Conservation (phyloP, 1,284 basidiomycete genomes). For the Ustilago hordei region DNA sequence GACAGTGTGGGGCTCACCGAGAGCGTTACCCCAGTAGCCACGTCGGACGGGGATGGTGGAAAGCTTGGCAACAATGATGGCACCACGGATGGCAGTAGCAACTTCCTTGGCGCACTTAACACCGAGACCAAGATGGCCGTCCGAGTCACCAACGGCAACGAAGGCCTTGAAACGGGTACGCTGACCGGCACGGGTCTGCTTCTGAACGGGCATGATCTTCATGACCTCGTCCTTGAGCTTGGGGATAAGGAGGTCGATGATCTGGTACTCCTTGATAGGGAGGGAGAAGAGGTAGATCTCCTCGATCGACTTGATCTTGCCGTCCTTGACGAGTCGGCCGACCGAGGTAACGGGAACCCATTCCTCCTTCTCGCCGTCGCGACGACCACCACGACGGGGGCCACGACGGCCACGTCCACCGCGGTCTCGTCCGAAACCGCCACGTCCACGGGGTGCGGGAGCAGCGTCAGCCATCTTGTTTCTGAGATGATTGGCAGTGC, state of each 20-base stretch:
- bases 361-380: constrained; percentile 95
- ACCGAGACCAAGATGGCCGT: constrained; percentile 98
- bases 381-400: constrained; percentile 92
- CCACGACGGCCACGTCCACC: constrained; percentile 87
- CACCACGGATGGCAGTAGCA: constrained; percentile 97
- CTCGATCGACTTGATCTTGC: constrained; percentile 99
- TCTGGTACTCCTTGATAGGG: constrained; percentile 73
- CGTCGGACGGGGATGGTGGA: constrained; percentile 95
- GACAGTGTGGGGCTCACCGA: constrained; percentile 97
- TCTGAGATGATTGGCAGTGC: constrained; percentile 17
- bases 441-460: constrained; percentile 73
- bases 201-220: constrained; percentile 99
- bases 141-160: constrained; percentile 94
- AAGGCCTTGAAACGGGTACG: constrained; percentile 99
- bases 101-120: constrained; percentile 99
- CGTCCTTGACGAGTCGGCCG: constrained; percentile 98
- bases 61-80: constrained; percentile 96
- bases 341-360: constrained; percentile 98
- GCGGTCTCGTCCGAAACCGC: constrained; percentile 72
- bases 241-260: constrained; percentile 69
- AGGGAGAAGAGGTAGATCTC: constrained; percentile 99
- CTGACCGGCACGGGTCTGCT: constrained; percentile 99
- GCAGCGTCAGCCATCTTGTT: constrained; percentile 69
- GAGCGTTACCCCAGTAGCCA: constrained; percentile 91
- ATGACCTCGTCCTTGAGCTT: constrained; percentile 85